A percentile compares a stretch with the other conserved stretches of the same genome.
Conservation (phyloP, 176 grass and related monocot species). For the bread wheat (Triticum aestivum) region IWGSC_CS_RefSeq_v2.1 NC_057794.1:231071437-231071936, state of each 20-base stretch:
- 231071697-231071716: background rate
- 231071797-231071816: background rate
- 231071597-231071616: constrained; percentile 51
- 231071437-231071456: background rate
- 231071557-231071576: constrained; percentile 52
- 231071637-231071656: background rate
- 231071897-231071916: background rate
- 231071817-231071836: background rate
- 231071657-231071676: background rate
- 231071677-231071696: background rate
- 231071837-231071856: background rate
- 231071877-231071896: background rate
- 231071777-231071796: background rate
- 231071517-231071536: background rate
- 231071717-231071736: background rate
- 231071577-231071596: constrained; percentile 41
- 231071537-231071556: constrained; percentile 62
- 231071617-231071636: background rate
- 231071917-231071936: background rate
- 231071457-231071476: background rate
- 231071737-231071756: background rate
- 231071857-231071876: background rate
- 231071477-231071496: background rate
- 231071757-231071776: background rate
- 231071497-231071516: background rate